These are phyloP conservation scores for Exophiala phaeomuriformis DNA, from an alignment of 2,329 filamentous ascomycete genomes.

Conservation along the genomic window DNA sequence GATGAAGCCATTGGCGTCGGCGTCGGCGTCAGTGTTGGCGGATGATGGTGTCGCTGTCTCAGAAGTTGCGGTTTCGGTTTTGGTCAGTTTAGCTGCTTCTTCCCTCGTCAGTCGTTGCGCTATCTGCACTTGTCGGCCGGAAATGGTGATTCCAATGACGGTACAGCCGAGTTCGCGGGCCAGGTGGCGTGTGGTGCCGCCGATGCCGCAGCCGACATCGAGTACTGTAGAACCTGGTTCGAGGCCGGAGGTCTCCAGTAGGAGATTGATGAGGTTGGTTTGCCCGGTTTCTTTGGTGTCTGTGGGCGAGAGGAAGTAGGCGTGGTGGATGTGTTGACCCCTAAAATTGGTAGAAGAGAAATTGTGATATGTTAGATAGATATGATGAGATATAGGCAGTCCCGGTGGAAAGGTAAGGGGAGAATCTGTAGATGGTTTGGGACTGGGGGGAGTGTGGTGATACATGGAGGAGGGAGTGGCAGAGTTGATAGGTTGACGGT, in stretches of 20 bases:
- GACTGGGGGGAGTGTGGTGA: too few species aligned
- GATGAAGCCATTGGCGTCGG: slow-evolving; percentile 34
- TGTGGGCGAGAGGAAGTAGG: slow-evolving; percentile 47
- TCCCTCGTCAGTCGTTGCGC: slow-evolving; percentile 46
- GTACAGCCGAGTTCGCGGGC: slow-evolving; percentile 46
- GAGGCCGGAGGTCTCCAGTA: slow-evolving; percentile 45
- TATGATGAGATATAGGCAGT: not conserved
- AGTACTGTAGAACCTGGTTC: slow-evolving; percentile 39
- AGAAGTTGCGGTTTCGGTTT: not conserved
- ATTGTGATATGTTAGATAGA: slow-evolving; percentile 4
- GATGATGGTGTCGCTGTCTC: not conserved
- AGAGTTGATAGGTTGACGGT: too few species aligned
- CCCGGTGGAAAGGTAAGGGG: too few species aligned
- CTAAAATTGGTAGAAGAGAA: slow-evolving; percentile 30
- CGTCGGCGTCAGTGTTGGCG: not conserved
- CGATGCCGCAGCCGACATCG: slow-evolving; percentile 56
- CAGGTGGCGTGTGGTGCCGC: slow-evolving; percentile 52
- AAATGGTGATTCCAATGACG: slow-evolving; percentile 56
- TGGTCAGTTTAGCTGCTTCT: slow-evolving; percentile 1
- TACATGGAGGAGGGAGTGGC: not conserved
- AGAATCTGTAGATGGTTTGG: too few species aligned
- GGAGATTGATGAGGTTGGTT: slow-evolving; percentile 49
- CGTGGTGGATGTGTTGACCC: slow-evolving; percentile 59
- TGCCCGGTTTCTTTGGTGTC: slow-evolving; percentile 55
- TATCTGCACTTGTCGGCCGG: slow-evolving; percentile 52